Conservation (phyloP, 2,329 filamentous ascomycete species). For the Paramyrothecium sp. region DNA sequence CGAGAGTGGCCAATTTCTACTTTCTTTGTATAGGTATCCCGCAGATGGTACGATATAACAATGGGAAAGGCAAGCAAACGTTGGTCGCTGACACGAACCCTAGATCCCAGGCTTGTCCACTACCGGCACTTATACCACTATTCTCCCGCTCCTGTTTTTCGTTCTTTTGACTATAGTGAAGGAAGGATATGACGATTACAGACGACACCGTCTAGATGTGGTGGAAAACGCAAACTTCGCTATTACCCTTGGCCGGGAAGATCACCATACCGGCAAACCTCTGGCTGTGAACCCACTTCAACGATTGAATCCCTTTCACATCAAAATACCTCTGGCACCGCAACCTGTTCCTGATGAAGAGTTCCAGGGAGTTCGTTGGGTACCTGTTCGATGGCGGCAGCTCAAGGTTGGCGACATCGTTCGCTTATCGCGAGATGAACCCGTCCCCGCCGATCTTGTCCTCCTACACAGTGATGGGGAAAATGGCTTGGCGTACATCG, state of each 20-base stretch:
- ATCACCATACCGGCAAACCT: constrained; percentile 26
- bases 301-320: constrained; percentile 30
- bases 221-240: constrained; percentile 67
- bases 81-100: no score
- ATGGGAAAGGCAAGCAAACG: no score
- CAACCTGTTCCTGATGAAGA: constrained; percentile 50
- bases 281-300: constrained; percentile 16
- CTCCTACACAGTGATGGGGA: constrained; percentile 75
- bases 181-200: constrained; percentile 83
- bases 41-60: constrained; percentile 54
- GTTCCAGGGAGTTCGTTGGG: constrained; percentile 58
- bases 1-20: constrained; percentile 83
- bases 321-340: constrained; percentile 25
- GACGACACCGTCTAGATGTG: constrained; percentile 76
- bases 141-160: constrained; percentile 72
- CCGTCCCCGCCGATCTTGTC: constrained; percentile 79
- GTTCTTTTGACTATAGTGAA: constrained; percentile 79
- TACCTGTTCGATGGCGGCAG: constrained; percentile 39
- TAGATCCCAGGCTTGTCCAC: constrained; percentile 70
- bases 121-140: constrained; percentile 72
- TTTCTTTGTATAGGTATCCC: constrained; percentile 82
- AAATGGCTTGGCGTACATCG: constrained; percentile 77
- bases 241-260: constrained; percentile 40
- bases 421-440: constrained; percentile 64
- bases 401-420: constrained; percentile 50